Evolutionary conservation across 495 filamentous ascomycete genomes (phyloP), one percentile per base, ranked within the genome.

Genomic region (Podospora conica): DNA sequence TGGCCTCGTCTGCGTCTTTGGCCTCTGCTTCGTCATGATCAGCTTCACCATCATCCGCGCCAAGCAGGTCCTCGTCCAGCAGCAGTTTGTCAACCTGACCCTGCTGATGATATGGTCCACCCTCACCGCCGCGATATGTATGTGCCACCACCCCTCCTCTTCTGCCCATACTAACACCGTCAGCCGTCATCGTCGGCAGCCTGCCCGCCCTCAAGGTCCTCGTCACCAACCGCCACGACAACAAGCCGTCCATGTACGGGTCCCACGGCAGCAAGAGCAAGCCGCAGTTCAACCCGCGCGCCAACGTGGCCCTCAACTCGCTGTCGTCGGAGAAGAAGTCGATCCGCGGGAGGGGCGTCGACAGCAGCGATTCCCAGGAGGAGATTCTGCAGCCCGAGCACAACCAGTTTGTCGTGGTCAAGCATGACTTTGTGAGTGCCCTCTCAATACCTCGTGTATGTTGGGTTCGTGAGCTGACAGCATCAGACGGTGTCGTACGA

Each of bases 191-290:
- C 9, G 77, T 84, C 22, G 81, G 81, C 18, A 82, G 80, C 58
- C 77, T 83, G 0, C 80, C 81, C 3, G 80, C 80, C 1, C 80
- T 83, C 66, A 80, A 80, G 65, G 71, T 75, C 56, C 81, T 89
- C 55, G 81, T 83, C 54, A 80, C 84, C 3, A 88, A 82, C 21
- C 82, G 81, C 40, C 64, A 64, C 6, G 80, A 84, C 29, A 86
- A 82, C 70, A 86, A 85, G 27, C 70, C 83, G 29, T 86, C 82
- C 59, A 80, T 86, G 6, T 82, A 85, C 72, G 76, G 76, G 11
- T 82, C 81, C 40, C 62, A 61, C 9, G 58, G 55, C 53, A 48
- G 58, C 21, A 61, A 55, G 24, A 53, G 61, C 15, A 71, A 65
- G 48, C 55, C 60, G 53, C 66, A 61, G 57, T 60, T 33, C 57